Evolutionary conservation across 441 rosid species (phyloP), one percentile per base, ranked within the genome.

Genomic region (Codiaeum variegatum): DNA sequence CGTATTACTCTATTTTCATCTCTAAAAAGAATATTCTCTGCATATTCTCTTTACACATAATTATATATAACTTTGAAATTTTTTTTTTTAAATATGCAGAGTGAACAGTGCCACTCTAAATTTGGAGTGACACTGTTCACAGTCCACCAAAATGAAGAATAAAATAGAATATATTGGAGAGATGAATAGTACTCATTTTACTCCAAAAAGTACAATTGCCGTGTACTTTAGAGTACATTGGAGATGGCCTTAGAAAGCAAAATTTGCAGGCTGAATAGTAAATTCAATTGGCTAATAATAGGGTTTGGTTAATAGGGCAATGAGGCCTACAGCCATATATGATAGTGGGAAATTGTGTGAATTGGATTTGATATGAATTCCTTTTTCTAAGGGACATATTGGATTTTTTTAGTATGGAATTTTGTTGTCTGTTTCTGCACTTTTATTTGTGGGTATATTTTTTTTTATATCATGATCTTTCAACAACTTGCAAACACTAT

Each of bases 391-490:
- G 49, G 49, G 76, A 65, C 64, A 65, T 64, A 28, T 40, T 65
- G 76, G 66, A 65, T 26, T 40, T 65, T 65, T 56, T n/a, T 21
- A 66, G 66, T 58, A 66, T 73, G 72, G 78, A 72, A 66, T 73
- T 64, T 61, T 73, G 77, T 40, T 83, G 81, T 79, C 81, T 36
- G 40, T 23, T 66, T 62, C 56, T 75, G 65, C 69, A 70, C 79
- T 81, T 52, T 74, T 31, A 65, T 73, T 58, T 69, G 31, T 74
- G 76, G 66, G 11, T 54, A 5, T 54, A 19, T 54, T 5, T 60
- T 6, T 8, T 16, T 16, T 3, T 29, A 11, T 52, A 56, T 66
- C 21, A 76, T 72, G 31, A 66, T 69, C 67, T 36, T 40, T 66
- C 71, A 46, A 32, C 78, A 63, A 71, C 74, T 77, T 74, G 83